phyloP scores from a whole-genome alignment of 176 grass and related monocot species.

The Rhynchospora pubera region DNA sequence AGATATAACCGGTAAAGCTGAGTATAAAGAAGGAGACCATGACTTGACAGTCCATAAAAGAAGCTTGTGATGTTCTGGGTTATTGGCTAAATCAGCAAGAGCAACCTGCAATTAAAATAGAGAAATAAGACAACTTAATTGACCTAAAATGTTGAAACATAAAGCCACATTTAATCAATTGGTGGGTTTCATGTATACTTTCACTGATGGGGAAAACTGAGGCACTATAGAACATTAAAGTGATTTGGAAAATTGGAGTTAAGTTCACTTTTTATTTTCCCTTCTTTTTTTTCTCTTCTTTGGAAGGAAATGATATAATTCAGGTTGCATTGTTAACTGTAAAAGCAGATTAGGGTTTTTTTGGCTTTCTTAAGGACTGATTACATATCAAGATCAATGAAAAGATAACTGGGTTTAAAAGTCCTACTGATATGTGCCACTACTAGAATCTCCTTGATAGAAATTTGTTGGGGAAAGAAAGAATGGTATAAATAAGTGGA shows the following conservation, averaged over 20 bases:
- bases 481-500: not conserved
- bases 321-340: not conserved
- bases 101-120: conserved; percentile 63
- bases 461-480: conserved; percentile 14
- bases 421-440: not conserved
- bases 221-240: not conserved
- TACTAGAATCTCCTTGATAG: not conserved
- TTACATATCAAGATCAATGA: not conserved
- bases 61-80: conserved; percentile 79
- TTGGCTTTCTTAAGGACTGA: not conserved
- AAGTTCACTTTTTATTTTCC: not conserved
- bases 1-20: conserved; percentile 68
- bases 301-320: not conserved
- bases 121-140: conserved; percentile 16
- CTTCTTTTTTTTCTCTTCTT: not conserved
- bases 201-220: not conserved
- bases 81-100: conserved; percentile 81
- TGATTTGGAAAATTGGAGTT: not conserved
- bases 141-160: not conserved
- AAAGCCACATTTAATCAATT: not conserved
- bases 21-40: conserved; percentile 77
- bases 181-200: not conserved
- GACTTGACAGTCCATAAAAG: conserved; percentile 72
- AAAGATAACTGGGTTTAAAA: not conserved
- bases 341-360: not conserved